These are phyloP conservation scores for Sporothrix protearum DNA, from an alignment of 2,329 filamentous ascomycete genomes.

Conservation along the genomic window DNA sequence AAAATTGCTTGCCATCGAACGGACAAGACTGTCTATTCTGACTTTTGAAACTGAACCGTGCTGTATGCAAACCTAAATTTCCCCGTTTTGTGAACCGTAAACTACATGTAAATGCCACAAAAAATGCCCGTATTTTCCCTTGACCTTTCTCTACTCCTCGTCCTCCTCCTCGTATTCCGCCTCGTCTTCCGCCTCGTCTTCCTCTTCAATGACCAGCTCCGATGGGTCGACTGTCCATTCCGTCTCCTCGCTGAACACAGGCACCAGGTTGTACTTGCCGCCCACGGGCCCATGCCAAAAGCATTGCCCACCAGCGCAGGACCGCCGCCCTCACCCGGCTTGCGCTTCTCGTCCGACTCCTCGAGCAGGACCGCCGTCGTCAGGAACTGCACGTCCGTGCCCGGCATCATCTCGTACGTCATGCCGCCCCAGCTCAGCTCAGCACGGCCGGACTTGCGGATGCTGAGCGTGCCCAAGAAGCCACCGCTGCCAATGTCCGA, in stretches of 20 bases:
- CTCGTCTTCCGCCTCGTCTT: slow-evolving; percentile 22
- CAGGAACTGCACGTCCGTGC: slow-evolving; percentile 50
- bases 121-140: not conserved
- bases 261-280: slow-evolving; percentile 59
- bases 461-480: slow-evolving; percentile 57
- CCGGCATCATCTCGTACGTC: slow-evolving; percentile 52
- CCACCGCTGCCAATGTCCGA: slow-evolving; percentile 42
- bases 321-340: slow-evolving; percentile 36
- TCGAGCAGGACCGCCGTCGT: slow-evolving; percentile 59
- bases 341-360: slow-evolving; percentile 53
- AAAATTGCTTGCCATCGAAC: not conserved
- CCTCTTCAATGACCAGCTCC: slow-evolving; percentile 28
- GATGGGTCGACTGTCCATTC: slow-evolving; percentile 45
- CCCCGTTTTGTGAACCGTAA: slow-evolving; percentile 10
- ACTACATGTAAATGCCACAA: slow-evolving; percentile 8
- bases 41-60: not conserved
- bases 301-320: slow-evolving; percentile 47
- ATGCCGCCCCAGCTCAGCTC: slow-evolving; percentile 62
- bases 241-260: slow-evolving; percentile 56
- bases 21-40: not conserved
- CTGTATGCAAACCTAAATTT: not conserved
- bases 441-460: slow-evolving; percentile 59
- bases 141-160: not conserved
- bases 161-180: slow-evolving; percentile 24
- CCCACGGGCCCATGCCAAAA: slow-evolving; percentile 61